Evolutionary conservation across 202 grass and related monocot species (phyloP).

Genomic region (Brachypodium distachyon): DNA sequence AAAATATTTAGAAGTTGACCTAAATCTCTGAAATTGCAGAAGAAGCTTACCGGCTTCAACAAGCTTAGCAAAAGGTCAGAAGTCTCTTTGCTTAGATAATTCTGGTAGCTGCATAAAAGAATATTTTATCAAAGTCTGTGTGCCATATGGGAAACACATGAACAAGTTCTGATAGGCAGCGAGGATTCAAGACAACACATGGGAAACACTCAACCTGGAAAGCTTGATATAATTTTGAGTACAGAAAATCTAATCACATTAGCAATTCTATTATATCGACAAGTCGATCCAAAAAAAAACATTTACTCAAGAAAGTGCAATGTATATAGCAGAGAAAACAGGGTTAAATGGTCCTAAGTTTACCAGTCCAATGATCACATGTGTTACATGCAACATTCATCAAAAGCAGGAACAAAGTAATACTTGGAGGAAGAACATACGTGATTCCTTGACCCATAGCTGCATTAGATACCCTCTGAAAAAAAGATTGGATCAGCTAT

Average conservation of each 20-base stretch:
- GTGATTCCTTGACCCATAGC: slow-evolving; percentile 52
- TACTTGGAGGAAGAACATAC: slow-evolving; percentile 35
- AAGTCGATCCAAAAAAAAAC: neutral
- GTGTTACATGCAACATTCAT: neutral
- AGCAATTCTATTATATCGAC: slow-evolving; percentile 1
- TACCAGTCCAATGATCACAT: neutral
- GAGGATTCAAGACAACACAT: neutral
- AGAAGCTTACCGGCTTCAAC: slow-evolving; percentile 69
- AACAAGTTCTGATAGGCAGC: neutral
- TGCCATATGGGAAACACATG: slow-evolving; percentile 2
- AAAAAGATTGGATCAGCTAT: slow-evolving; percentile 32
- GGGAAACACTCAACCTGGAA: neutral
- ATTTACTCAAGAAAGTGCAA: neutral
- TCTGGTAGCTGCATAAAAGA: slow-evolving; percentile 64
- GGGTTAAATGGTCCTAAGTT: neutral
- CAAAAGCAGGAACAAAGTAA: slow-evolving; percentile 9
- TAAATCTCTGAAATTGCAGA: neutral
- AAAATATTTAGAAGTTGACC: neutral
- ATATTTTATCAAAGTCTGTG: neutral
- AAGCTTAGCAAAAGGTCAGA: slow-evolving; percentile 71
- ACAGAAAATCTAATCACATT: neutral
- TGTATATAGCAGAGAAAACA: no score
- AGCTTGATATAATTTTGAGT: neutral
- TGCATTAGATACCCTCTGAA: slow-evolving; percentile 69
- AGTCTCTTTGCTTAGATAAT: slow-evolving; percentile 83